phyloP scores from a whole-genome alignment of 768 basidiomycete species.

The Suillus spraguei region DNA sequence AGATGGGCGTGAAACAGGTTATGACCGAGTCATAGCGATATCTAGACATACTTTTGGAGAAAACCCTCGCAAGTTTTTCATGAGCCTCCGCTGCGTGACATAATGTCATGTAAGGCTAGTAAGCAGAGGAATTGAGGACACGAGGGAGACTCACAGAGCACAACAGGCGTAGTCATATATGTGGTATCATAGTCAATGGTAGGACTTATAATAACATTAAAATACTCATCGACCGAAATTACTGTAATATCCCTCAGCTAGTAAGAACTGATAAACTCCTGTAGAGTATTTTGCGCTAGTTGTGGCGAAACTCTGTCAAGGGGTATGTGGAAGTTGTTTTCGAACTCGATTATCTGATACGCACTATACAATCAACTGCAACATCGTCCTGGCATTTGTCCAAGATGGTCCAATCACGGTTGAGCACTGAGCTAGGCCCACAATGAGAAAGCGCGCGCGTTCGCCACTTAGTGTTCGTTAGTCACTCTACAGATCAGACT shows the following conservation, averaged over 20 bases:
- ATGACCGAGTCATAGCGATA: neutral
- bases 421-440: neutral
- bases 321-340: neutral
- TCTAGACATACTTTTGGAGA: neutral
- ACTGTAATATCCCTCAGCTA: neutral
- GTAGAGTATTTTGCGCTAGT: neutral
- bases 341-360: no score
- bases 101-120: neutral
- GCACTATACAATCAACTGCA: neutral
- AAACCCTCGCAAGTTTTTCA: neutral
- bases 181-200: no score
- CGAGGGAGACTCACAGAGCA: neutral
- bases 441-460: neutral
- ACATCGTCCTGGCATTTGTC: neutral
- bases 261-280: neutral
- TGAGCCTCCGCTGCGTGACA: neutral
- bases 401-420: neutral
- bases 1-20: neutral
- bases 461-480: neutral
- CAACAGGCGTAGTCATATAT: neutral
- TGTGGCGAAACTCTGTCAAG: neutral
- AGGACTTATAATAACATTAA: neutral
- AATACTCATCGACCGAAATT: neutral
- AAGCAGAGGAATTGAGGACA: neutral
- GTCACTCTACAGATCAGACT: neutral